Percentiles rank a stretch among this genome's conserved stretches.
phyloP scores from a whole-genome alignment of 345 rosid species.

The Litchi chinensis region DNA sequence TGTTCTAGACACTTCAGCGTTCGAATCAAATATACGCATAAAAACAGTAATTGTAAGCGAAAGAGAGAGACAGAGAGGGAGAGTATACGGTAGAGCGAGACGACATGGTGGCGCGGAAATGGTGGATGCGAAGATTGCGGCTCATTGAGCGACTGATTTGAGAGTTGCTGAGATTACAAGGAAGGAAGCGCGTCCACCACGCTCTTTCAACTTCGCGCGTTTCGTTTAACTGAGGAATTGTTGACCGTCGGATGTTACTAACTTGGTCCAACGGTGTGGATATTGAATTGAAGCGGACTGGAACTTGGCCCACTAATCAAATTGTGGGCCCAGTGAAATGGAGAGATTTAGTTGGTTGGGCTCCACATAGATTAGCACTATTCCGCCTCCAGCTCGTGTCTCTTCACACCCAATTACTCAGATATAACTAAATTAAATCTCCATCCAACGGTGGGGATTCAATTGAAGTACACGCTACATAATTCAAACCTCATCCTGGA shows the following conservation, averaged over 20 bases:
- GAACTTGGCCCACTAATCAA: too few relatives aligned
- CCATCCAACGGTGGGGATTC: slow-evolving; percentile 19
- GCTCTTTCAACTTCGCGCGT: not conserved
- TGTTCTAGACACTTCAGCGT: not conserved
- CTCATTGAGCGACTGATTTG: slow-evolving; percentile 9
- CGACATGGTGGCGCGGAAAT: slow-evolving; percentile 41
- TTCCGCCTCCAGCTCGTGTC: too few relatives aligned
- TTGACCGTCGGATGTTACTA: slow-evolving; percentile 14
- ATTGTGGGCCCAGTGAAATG: too few relatives aligned
- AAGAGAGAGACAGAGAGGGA: not conserved
- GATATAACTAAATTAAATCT: too few relatives aligned
- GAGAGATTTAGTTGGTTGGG: too few relatives aligned
- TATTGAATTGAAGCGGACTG: too few relatives aligned
- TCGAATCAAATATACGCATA: not conserved
- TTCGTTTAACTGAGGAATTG: not conserved
- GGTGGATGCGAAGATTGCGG: slow-evolving; percentile 15
- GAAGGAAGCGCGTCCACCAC: slow-evolving; percentile 18
- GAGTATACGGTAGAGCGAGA: slow-evolving; percentile 49
- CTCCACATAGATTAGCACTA: too few relatives aligned
- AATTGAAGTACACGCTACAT: not conserved
- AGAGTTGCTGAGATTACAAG: slow-evolving; percentile 32
- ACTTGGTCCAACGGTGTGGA: too few relatives aligned
- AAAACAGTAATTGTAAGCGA: not conserved
- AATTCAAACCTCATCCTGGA: not conserved
- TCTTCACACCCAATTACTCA: too few relatives aligned